These are phyloP conservation scores for Ophiostoma angusticollis DNA, from an alignment of 2,329 filamentous ascomycete genomes.

Conservation along the genomic window DNA sequence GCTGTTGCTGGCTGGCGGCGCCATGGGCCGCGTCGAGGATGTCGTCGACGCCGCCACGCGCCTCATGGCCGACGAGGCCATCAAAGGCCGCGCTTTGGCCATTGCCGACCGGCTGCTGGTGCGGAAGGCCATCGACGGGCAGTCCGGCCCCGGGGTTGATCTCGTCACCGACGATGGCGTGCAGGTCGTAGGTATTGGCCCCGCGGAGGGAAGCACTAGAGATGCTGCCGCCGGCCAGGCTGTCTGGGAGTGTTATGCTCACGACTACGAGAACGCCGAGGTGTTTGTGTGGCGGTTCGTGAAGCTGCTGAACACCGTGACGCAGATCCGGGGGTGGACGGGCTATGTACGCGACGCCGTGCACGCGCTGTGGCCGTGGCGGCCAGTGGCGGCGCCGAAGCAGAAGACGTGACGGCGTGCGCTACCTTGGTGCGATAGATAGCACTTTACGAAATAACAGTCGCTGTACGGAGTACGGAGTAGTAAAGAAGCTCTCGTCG, in stretches of 20 bases:
- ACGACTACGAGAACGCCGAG: slow-evolving; percentile 45
- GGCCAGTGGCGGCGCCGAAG: background rate
- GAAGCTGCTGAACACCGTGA: slow-evolving; percentile 37
- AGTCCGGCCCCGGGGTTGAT: slow-evolving; percentile 3
- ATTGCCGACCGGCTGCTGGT: slow-evolving; percentile 43
- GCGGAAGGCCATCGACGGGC: slow-evolving; percentile 21
- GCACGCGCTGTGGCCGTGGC: background rate
- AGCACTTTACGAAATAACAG: no score
- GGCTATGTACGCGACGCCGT: slow-evolving; percentile 31
- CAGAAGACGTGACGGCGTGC: background rate
- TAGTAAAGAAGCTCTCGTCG: no score
- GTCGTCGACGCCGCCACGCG: slow-evolving; percentile 51
- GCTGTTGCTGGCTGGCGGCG: slow-evolving; percentile 43
- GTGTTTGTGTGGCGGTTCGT: slow-evolving; percentile 41
- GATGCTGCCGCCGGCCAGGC: slow-evolving; percentile 29
- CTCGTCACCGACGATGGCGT: background rate
- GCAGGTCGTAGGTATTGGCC: slow-evolving; percentile 15
- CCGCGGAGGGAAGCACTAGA: no score
- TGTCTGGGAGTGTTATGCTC: slow-evolving; percentile 48
- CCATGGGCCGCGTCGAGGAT: slow-evolving; percentile 38
- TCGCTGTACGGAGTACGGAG: no score
- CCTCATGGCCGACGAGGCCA: slow-evolving; percentile 42
- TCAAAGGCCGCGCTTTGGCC: slow-evolving; percentile 43
- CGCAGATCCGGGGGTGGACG: slow-evolving; percentile 38
- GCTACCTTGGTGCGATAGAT: no score